Conservation (phyloP, 2,329 filamentous ascomycete genomes). For the Knufia petricola region DNA sequence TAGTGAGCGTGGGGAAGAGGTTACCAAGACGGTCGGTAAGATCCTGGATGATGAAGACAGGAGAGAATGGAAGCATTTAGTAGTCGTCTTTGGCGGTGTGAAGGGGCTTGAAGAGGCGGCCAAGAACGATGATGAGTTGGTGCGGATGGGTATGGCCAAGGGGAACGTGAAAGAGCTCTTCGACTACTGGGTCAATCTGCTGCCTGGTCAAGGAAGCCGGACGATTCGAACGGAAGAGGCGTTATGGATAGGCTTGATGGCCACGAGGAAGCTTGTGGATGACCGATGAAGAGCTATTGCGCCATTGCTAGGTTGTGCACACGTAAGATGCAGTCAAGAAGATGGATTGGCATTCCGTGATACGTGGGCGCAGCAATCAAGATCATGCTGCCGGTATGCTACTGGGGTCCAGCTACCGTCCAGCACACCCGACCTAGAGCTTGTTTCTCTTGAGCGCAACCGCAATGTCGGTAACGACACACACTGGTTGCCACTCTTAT, state of each 20-base stretch:
- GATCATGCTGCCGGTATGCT: too few species aligned
- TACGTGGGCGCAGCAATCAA: too few species aligned
- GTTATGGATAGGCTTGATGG: slow-evolving; percentile 64
- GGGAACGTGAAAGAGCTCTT: slow-evolving; percentile 61
- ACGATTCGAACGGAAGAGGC: slow-evolving; percentile 80
- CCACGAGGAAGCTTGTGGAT: slow-evolving; percentile 49
- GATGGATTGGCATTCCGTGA: too few species aligned
- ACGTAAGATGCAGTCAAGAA: too few species aligned
- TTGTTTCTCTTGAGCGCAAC: too few species aligned
- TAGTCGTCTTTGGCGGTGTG: slow-evolving; percentile 73
- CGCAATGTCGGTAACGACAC: too few species aligned
- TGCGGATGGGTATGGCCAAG: slow-evolving; percentile 53
- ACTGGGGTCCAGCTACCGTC: too few species aligned
- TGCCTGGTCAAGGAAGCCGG: slow-evolving; percentile 70
- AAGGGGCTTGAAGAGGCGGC: slow-evolving; percentile 69
- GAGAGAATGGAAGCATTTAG: slow-evolving; percentile 53
- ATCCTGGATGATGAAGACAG: slow-evolving; percentile 26
- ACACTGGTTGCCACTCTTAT: too few species aligned
- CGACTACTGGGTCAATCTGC: slow-evolving; percentile 73
- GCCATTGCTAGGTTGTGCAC: too few species aligned
- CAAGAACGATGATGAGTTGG: slow-evolving; percentile 49
- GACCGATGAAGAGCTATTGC: slow-evolving; percentile 2
- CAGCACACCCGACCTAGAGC: too few species aligned
- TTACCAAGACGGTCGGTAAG: slow-evolving; percentile 25
- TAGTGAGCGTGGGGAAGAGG: slow-evolving; percentile 60